Conservation (phyloP, 139 green algal genomes). For the Helicosporidium sp. region DNA sequence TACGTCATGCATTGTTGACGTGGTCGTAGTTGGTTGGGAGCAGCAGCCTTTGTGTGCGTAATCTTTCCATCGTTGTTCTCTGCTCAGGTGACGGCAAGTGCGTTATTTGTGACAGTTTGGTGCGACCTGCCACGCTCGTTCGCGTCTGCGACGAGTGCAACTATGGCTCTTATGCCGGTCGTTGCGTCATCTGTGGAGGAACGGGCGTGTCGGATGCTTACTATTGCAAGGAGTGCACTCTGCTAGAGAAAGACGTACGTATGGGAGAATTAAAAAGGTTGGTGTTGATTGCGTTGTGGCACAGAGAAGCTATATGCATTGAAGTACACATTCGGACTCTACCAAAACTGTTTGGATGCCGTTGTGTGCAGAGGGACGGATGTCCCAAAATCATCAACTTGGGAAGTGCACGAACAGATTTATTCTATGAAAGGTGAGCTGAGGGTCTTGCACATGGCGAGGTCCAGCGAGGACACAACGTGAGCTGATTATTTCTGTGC, state of each 20-base stretch:
- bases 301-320: no score
- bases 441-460: no score
- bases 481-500: neutral
- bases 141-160: constrained; percentile 98
- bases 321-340: no score
- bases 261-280: neutral
- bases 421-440: constrained; percentile 54
- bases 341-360: neutral
- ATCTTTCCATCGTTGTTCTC: no score
- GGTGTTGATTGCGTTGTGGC: no score
- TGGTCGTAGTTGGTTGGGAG: no score
- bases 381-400: constrained; percentile 99
- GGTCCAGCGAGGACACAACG: neutral
- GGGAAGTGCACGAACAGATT: constrained; percentile 79
- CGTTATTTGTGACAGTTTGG: constrained; percentile 91
- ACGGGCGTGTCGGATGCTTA: constrained; percentile 90
- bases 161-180: constrained; percentile 81
- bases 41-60: no score
- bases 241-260: constrained; percentile 88
- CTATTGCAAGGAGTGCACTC: constrained; percentile 98
- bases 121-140: constrained; percentile 85
- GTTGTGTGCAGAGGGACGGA: constrained; percentile 59
- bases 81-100: constrained; percentile 86
- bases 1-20: no score
- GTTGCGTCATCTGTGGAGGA: constrained; percentile 92